phyloP scores from a whole-genome alignment of 306 rosid genomes.

The Nissolia schottii region DNA sequence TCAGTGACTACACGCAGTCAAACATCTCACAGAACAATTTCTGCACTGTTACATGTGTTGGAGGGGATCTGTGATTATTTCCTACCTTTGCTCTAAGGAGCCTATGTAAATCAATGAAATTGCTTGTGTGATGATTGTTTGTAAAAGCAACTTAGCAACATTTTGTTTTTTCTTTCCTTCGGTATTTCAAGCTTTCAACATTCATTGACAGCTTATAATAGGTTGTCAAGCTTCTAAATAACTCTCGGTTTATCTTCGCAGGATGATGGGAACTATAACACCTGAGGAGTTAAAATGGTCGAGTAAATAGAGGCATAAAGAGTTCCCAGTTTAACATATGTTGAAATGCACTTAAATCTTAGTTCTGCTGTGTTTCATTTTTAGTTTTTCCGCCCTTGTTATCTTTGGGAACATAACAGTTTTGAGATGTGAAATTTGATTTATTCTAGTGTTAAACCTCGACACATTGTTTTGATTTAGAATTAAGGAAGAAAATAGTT shows the following conservation, averaged over 20 bases:
- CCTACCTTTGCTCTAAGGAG: background rate
- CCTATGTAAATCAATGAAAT: too few relatives aligned
- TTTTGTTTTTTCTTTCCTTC: background rate
- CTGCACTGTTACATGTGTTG: background rate
- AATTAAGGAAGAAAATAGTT: background rate
- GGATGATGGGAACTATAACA: constrained; percentile 17
- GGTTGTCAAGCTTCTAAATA: background rate
- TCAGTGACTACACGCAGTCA: background rate
- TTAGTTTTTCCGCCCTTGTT: background rate
- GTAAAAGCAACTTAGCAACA: background rate
- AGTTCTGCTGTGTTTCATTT: background rate
- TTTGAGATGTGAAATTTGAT: background rate
- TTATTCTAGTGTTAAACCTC: constrained; percentile 7
- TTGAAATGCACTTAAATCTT: constrained; percentile 1
- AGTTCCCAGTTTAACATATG: background rate
- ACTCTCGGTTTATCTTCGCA: constrained; percentile 11
- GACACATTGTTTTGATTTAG: constrained; percentile 6
- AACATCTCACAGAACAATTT: background rate
- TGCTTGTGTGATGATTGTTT: background rate
- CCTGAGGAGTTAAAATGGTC: constrained; percentile 12
- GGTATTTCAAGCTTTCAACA: background rate
- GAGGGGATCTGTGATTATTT: background rate
- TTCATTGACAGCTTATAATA: background rate
- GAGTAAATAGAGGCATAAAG: constrained; percentile 9
- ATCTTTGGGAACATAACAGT: background rate